Base-by-base conservation (phyloP, 441 rosid species). In the Corymbia citriodora region DNA sequence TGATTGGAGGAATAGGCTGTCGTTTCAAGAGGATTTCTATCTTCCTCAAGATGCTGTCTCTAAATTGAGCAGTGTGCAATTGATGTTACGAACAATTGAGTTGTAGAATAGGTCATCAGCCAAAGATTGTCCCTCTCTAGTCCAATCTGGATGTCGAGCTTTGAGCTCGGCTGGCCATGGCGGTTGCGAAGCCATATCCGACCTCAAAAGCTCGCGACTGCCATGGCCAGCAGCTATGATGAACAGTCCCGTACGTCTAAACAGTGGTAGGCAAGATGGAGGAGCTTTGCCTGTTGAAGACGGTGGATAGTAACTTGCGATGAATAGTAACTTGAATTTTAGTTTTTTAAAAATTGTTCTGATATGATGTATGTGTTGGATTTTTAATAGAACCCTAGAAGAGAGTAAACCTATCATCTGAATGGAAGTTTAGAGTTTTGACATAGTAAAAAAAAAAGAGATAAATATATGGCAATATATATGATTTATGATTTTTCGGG, bases 321-420 rank as follows among this genome's bases (percentile, higher is more conserved):
- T 57, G 63, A 23, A 0, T 57, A 57, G 1, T 57, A 57, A 57
- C 29, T 57, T 57, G 25, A 57, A 57, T 23, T 57, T 57, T 57
- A 57, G 29, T 57, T 57, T 57, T 57, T 57, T 57, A 1, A 21
- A 23, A 57, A 23, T 10, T 57, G 5, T 57, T 57, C 0, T 9
- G 0, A 57, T 23, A 57, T 2, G 0, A 0, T 57, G 1, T 57
- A 57, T 0, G 3, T 23, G 6, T 40, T 4, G 13, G 63, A 57
- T 57, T 9, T 57, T 57, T 23, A 23, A 57, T 0, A 57, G 6
- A 57, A 1, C 25, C 6, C 25, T 57, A 4, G 21, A 55, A 1
- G 21, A 55, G 0, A 10, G 1, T 55, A 55, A 55, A 57, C 25
- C 6, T 57, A 23, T 23, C 1, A 23, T 2, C 21, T 0, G 13